Evolutionary conservation across 192 early-diverging fungal species (phyloP), one percentile per base, ranked within the genome.

Genomic region (Coemansia sp.): DNA sequence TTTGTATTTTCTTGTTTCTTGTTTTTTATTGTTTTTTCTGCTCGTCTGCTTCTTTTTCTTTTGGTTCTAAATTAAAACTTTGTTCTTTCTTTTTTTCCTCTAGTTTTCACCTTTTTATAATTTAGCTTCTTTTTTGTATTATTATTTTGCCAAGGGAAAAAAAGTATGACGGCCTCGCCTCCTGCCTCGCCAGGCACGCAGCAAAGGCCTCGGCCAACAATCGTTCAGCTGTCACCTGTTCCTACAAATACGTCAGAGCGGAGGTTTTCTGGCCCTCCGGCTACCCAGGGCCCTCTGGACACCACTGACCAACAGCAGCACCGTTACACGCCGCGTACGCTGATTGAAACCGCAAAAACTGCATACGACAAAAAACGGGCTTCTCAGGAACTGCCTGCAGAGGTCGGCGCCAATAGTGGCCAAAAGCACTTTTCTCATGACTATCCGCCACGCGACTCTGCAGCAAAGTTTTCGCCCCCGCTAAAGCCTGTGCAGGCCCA

Each of bases 251-350:
- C 52, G 28, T 25, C n/a, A 14, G 29, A 28, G 12, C 52, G 52
- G 28, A 55, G 22, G 52, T 55, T 30, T 12, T 25, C 52, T 30
- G 42, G 42, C 2, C 42, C 42, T 11, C 42, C 42, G 5, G 11
- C 16, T 45, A 14, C 16, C 16, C 42, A 45, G 48, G 40, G 59
- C 25, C 11, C 14, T 17, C 4, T 49, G 52, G 62, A 38, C 18
- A 38, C 62, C n/a, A 58, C 56, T 31, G 60, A 62, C 16, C 36
- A 56, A 2, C 50, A 62, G 7, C 48, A 55, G 3, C 54, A 36
- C 4, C 52, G 40, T 29, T 79, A 73, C 51, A 79, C 76, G 52
- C 64, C 76, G 45, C 76, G 76, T 11, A 66, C 76, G 49, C 68
- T 79, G 20, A 66, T 79, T 18, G 76, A 79, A 38, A 60, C 71